Percentiles rank a stretch among this genome's conserved stretches.
phyloP scores from a whole-genome alignment of 352 stramenopile species.

The Phytophthora pluvialis region DNA sequence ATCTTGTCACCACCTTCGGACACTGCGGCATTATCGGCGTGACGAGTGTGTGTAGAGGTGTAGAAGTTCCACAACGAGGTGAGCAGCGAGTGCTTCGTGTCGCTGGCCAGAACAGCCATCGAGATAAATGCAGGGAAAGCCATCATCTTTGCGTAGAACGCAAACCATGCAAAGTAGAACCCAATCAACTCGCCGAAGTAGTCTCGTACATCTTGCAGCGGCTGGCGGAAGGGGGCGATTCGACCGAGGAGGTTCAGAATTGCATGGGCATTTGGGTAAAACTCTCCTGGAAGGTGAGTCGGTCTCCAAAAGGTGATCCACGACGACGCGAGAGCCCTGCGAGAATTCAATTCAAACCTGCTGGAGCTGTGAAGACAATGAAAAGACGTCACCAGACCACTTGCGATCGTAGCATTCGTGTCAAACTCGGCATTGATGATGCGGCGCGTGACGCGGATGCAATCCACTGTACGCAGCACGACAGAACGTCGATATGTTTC shows the following conservation, averaged over 20 bases:
- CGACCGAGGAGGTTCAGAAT: conserved; percentile 48
- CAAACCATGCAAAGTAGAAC: conserved; percentile 93
- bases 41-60: not conserved
- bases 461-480: conserved; percentile 69
- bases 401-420: conserved; percentile 35
- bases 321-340: conserved; percentile 36
- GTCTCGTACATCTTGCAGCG: conserved; percentile 72
- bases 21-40: not conserved
- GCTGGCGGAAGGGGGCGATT: conserved; percentile 67
- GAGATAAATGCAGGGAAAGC: conserved; percentile 50
- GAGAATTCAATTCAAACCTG: conserved; percentile 52
- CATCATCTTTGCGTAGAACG: conserved; percentile 81
- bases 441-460: conserved; percentile 49
- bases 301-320: conserved; percentile 74
- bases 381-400: conserved; percentile 37
- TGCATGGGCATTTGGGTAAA: conserved; percentile 45
- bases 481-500: conserved; percentile 49
- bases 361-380: conserved; percentile 66
- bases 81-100: conserved; percentile 19
- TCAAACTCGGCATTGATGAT: conserved; percentile 65
- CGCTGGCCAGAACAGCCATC: conserved; percentile 32
- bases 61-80: conserved; percentile 41
- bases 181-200: conserved; percentile 91
- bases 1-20: conserved; percentile 11
- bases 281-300: conserved; percentile 43